Evolutionary conservation across 352 stramenopile species (phyloP), one percentile per base, ranked within the genome.

Genomic region (Globisporangium abappressorium): DNA sequence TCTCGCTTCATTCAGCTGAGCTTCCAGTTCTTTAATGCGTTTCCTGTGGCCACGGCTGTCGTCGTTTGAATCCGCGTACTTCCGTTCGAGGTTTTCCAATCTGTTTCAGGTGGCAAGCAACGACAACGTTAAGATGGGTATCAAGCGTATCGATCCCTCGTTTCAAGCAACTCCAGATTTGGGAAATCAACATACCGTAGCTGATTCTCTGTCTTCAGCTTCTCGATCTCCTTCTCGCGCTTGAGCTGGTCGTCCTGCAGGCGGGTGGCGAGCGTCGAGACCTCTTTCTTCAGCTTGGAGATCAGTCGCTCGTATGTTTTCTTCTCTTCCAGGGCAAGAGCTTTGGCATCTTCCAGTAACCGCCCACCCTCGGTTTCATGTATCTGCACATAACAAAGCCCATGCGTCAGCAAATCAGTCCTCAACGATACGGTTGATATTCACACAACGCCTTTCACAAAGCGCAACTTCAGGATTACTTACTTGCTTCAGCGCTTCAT

Each of bases 251-350:
- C 66, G 55, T 89, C 76, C 38, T 92, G 78, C 11, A 82, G 58
- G 38, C 81, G 79, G 24, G 79, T 76, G 14, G 84, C 82, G n/a
- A 93, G 70, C 64, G 79, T 75, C 57, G 71, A 73, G 15, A 92
- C 65, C 66, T 95, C 80, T 49, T 76, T 72, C 65, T 91, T 92
- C 18, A 95, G 65, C 69, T 88, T 91, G 47, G 79, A 64, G 34
- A 92, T 81, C 26, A 92, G 72, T 53, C 86, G 80, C 49, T 92
- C 81, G 65, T 95, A 89, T 61, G 75, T 84, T 54, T 87, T 84
- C 57, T 91, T 89, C 68, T 92, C 84, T 46, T 89, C 76, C 63
- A 79, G 71, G 0, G 84, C 83, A 11, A 93, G 69, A 8, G 69
- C 70, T 26, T 78, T 81, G 26, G 88, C 81, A 53, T 95, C 82